A percentile compares a stretch with the other conserved stretches of the same genome.
Conservation (phyloP, 768 basidiomycete species). For the Cubamyces lactineus region DNA sequence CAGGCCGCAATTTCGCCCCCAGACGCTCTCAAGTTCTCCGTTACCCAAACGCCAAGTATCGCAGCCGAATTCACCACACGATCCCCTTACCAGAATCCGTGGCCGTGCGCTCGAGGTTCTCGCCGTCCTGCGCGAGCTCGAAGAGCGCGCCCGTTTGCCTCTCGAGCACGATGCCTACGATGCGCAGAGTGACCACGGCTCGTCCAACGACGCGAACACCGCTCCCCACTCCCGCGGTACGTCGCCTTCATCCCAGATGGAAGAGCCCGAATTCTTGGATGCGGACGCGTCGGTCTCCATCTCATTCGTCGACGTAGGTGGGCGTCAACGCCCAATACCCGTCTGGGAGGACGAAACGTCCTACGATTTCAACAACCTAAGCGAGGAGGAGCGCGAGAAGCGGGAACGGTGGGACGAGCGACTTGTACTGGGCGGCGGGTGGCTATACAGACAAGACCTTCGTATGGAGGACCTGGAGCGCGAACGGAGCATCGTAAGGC, state of each 20-base stretch:
- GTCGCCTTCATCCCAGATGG: constrained; percentile 27
- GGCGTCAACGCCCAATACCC: constrained; percentile 63
- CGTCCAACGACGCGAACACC: constrained; percentile 37
- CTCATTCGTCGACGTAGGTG: constrained; percentile 70
- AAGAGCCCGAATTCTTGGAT: constrained; percentile 43
- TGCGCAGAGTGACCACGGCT: constrained; percentile 70
- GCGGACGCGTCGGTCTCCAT: constrained; percentile 68
- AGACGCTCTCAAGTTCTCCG: constrained; percentile 40
- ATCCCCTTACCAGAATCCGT: constrained; percentile 72
- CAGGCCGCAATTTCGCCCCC: constrained; percentile 54
- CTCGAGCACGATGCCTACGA: constrained; percentile 84
- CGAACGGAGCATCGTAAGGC: constrained; percentile 58
- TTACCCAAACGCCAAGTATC: constrained; percentile 41
- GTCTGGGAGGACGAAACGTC: constrained; percentile 82
- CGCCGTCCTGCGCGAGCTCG: constrained; percentile 74
- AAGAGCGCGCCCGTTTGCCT: constrained; percentile 77
- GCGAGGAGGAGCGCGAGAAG: constrained; percentile 56
- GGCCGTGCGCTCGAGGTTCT: constrained; percentile 84
- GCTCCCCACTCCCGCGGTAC: constrained; percentile 22
- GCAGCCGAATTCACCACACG: constrained; percentile 43
- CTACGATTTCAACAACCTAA: constrained; percentile 46
- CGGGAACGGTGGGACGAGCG: constrained; percentile 81
- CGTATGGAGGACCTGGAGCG: constrained; percentile 52
- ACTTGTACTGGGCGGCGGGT: constrained; percentile 78
- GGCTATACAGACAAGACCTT: constrained; percentile 77